Evolutionary conservation across 257 asterid species (phyloP), one percentile per base, ranked within the genome.

Genomic region (Solanum phureja): DNA sequence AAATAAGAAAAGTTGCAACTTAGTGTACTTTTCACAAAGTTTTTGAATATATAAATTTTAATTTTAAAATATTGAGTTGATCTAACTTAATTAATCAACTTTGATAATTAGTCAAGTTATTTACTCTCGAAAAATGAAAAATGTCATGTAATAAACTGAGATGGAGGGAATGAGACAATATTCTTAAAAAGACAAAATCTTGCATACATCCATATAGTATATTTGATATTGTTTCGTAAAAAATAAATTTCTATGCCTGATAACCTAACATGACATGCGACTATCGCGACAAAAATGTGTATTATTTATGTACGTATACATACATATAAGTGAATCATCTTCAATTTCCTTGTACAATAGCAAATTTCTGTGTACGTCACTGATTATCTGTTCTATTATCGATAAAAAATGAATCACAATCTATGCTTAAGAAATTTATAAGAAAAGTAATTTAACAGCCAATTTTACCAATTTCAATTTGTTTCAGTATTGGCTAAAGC

Each of bases 401-500:
- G 71, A 23, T 4, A 62, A 23, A 23, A 3, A 58, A 19, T 52
- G 19, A 58, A 58, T 3, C 23, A 18, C n/a, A 2, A 56, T 18
- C 4, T 19, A 19, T 56, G 10, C 66, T 56, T 19, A 52, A 52
- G 21, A 16, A 52, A 52, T 52, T 52, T 52, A 52, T 52, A 16
- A 52, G n/a, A 52, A 18, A 52, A 52, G 62, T 52, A 3, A 18
- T 52, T 6, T 52, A 44, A 27, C 29, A 40, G 3, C 24, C 19
- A 79, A 76, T 76, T 24, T 81, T 60, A 9, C 56, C 21, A 21
- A 7, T 49, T 81, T 85, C 64, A 85, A 10, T 85, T 84, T 62
- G 38, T 84, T 85, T 37, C 12, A 66, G 42, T 87, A 89, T 89
- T 89, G 74, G 90, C 87, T 38, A 91, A 75, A 87, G 93, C 94